Evolutionary conservation across 352 stramenopile species (phyloP), one percentile per base, ranked within the genome.

Genomic region (Globisporangium radiosum): DNA sequence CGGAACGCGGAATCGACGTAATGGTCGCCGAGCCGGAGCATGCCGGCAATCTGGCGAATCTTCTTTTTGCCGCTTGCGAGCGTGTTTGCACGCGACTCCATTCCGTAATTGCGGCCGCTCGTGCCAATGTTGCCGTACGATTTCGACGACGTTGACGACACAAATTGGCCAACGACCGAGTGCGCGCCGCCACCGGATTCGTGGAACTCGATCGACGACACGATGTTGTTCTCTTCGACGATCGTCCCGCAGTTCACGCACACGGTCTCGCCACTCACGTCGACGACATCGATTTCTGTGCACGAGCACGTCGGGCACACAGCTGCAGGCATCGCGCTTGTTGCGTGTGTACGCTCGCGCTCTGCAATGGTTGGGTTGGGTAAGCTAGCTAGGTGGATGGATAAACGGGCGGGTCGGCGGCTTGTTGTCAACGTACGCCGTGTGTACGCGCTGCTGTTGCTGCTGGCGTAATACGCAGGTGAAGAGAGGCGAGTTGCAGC

Each of bases 181-280:
- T 92, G 79, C 51, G 76, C 81, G 9, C 95, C 94, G 44, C 91
- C 93, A 39, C 88, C 84, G 5, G 87, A 90, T 71, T 98, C 97
- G 43, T 96, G 86, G 71, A 99, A 99, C 76, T 99, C 96, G 43
- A 99, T 84, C 47, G 81, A 93, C 50, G 89, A 97, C 36, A 99
- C 95, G 70, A 99, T 98, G 49, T 96, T 92, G 76, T 98, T 99
- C 81, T 98, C 94, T 73, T 99, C 97, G 5, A 99, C 76, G 47
- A 99, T 97, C 14, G 97, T 92, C 51, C 83, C 83, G 61, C 82
- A 95, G 69, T 73, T 89, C 59, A 95, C 85, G 69, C 87, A 96
- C 43, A 96, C 85, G 53, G 87, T 75, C 62, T 94, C 86, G 47
- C 87, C 87, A 64, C 80, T 94, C 47, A 96, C 85, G 58, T 97